phyloP scores from a whole-genome alignment of 495 filamentous ascomycete genomes.

The Penicillium arizonense region DNA sequence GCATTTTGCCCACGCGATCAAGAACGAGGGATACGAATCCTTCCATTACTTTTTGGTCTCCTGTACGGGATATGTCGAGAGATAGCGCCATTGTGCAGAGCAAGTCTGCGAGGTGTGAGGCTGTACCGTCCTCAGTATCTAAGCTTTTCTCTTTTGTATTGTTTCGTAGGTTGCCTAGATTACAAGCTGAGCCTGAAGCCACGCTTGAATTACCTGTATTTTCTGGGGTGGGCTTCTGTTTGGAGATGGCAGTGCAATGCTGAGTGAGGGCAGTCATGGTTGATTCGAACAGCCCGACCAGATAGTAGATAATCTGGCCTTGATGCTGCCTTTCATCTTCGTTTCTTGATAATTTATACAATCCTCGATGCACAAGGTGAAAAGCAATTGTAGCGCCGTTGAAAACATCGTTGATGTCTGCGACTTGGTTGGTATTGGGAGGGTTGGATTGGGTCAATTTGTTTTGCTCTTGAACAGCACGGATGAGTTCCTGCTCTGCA shows the following conservation, averaged over 20 bases:
- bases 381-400: conserved; percentile 24
- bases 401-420: conserved; percentile 13
- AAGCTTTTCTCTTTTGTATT: not conserved
- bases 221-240: not conserved
- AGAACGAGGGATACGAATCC: conserved; percentile 38
- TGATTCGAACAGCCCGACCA: conserved; percentile 41
- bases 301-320: conserved; percentile 34
- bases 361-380: conserved; percentile 22
- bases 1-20: conserved; percentile 33
- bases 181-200: not conserved
- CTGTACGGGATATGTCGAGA: conserved; percentile 21
- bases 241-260: conserved; percentile 23
- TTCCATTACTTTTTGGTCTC: conserved; percentile 35
- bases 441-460: not conserved
- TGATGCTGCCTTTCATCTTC: conserved; percentile 12
- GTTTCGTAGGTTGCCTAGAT: not conserved
- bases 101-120: conserved; percentile 17
- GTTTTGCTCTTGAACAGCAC: conserved; percentile 5
- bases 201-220: not conserved
- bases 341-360: conserved; percentile 31
- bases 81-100: conserved; percentile 30
- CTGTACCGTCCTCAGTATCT: conserved; percentile 12
- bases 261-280: conserved; percentile 30
- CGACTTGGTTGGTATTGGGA: not conserved
- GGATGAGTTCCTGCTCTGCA: conserved; percentile 18